Percentiles rank a stretch among this genome's conserved stretches.
Evolutionary conservation across 208 protist species (phyloP).

Genomic region (Phytomonas sp.): DNA sequence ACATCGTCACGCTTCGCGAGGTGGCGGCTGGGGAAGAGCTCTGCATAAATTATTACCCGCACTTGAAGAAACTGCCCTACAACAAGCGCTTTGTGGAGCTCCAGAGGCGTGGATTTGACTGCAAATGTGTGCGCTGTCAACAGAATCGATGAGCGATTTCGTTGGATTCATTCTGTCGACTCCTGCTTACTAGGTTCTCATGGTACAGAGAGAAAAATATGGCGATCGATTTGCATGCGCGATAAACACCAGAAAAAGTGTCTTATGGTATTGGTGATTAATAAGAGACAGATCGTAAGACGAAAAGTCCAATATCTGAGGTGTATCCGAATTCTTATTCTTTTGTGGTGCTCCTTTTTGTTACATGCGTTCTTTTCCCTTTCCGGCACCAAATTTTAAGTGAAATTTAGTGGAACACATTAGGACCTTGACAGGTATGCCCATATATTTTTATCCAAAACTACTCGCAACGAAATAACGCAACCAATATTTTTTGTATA

Average conservation of each 20-base stretch:
- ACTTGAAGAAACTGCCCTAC: slow-evolving; percentile 46
- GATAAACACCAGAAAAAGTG: neutral
- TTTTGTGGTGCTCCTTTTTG: neutral
- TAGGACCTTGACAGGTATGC: neutral
- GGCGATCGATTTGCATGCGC: neutral
- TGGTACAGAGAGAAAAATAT: slow-evolving; percentile 5
- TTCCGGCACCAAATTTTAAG: neutral
- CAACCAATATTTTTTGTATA: neutral
- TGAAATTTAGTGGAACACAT: neutral
- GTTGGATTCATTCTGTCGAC: neutral
- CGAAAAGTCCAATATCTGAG: neutral
- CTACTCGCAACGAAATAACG: neutral
- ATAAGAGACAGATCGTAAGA: neutral
- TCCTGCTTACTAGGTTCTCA: neutral
- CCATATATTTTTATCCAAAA: neutral
- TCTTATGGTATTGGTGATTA: neutral
- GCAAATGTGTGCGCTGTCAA: slow-evolving; percentile 38
- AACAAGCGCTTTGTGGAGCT: slow-evolving; percentile 47
- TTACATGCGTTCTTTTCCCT: neutral
- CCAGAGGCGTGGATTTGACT: slow-evolving; percentile 44
- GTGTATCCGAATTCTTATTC: neutral
- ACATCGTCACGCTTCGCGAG: slow-evolving; percentile 37
- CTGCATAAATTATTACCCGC: slow-evolving; percentile 72
- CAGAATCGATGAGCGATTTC: slow-evolving; percentile 10
- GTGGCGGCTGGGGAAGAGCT: slow-evolving; percentile 53